Conservation (phyloP, 345 rosid species). For the Brassica carinata region DNA sequence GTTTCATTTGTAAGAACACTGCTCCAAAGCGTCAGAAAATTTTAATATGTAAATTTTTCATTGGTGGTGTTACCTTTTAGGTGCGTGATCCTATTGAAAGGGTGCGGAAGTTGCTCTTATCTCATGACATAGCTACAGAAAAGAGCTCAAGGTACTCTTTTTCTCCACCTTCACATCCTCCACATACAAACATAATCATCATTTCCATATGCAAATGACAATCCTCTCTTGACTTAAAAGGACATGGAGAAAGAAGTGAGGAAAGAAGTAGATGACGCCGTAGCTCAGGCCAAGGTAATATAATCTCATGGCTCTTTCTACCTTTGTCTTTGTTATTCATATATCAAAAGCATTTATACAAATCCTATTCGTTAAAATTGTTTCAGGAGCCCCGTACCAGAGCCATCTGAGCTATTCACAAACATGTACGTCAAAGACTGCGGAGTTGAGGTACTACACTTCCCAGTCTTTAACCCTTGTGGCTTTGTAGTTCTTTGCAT, state of each 20-base stretch:
- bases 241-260: slow-evolving; percentile 91
- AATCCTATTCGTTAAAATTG: slow-evolving; percentile 1
- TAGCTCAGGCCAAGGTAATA: slow-evolving; percentile 90
- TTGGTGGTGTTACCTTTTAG: slow-evolving; percentile 40
- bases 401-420: slow-evolving; percentile 77
- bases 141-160: slow-evolving; percentile 85
- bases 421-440: slow-evolving; percentile 78
- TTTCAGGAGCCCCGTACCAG: slow-evolving; percentile 95
- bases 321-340: neutral
- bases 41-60: neutral
- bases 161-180: neutral
- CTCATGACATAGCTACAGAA: slow-evolving; percentile 90
- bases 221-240: slow-evolving; percentile 40
- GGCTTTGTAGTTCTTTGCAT: neutral
- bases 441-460: slow-evolving; percentile 66
- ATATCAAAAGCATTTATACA: neutral
- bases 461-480: neutral
- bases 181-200: neutral
- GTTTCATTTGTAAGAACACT: neutral
- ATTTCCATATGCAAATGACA: neutral
- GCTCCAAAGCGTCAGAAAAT: neutral
- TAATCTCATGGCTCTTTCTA: neutral
- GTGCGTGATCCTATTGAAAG: slow-evolving; percentile 98
- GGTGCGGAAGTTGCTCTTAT: slow-evolving; percentile 70
- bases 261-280: slow-evolving; percentile 90